Percentiles rank a stretch among this genome's conserved stretches.
phyloP scores from a whole-genome alignment of 2,329 filamentous ascomycete species.

The Myriosclerotinia scirpicola region DNA sequence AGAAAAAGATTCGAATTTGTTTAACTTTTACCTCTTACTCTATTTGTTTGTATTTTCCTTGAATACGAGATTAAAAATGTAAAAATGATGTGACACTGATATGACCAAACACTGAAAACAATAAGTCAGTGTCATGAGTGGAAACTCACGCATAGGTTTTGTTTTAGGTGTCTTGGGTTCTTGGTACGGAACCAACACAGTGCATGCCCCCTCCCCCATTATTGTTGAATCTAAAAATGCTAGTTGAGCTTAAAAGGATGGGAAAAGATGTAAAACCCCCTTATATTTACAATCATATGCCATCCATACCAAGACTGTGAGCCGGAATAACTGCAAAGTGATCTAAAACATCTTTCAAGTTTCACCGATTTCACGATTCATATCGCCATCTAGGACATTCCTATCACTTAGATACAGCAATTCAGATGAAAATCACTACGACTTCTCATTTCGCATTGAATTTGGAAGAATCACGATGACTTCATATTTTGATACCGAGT shows the following conservation, averaged over 20 bases:
- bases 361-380: background rate
- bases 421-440: background rate
- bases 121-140: too few species aligned
- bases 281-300: too few species aligned
- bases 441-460: background rate
- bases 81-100: background rate
- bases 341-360: constrained; percentile 11
- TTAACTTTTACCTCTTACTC: background rate
- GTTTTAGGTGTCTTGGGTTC: too few species aligned
- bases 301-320: too few species aligned
- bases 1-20: background rate
- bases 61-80: constrained; percentile 6
- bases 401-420: background rate
- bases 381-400: background rate
- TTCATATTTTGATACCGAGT: background rate
- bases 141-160: too few species aligned
- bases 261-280: too few species aligned
- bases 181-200: too few species aligned
- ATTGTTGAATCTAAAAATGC: too few species aligned
- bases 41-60: background rate
- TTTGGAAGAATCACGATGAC: constrained; percentile 1
- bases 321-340: background rate
- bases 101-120: too few species aligned
- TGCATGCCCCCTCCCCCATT: too few species aligned
- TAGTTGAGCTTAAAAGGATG: too few species aligned